Evolutionary conservation across 163 green algal genomes (phyloP), one percentile per base, ranked within the genome.

Genomic region (Scenedesmus sp.): DNA sequence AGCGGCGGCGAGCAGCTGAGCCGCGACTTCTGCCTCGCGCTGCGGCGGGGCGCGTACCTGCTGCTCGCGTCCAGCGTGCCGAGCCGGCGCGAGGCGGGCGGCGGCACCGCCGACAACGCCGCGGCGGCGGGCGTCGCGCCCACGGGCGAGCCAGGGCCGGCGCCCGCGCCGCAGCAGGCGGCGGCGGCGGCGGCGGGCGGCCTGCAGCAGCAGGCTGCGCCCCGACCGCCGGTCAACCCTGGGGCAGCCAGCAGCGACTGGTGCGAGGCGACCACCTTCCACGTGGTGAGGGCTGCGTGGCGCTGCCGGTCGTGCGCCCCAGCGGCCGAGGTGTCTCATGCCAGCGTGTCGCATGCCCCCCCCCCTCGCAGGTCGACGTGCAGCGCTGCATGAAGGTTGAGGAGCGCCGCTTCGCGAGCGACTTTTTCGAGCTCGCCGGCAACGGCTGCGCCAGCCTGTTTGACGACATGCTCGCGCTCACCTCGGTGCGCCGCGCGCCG

Each of bases 391-490:
- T 72, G 24, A 80, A 72, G 31, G 34, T 64, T 44, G 71, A 71
- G 33, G 44, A 80, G 31, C 58, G 60, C 2, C 44, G 26, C 6
- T 80, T 57, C 34, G 20, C 29, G 11, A 33, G 20, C 33, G 58
- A 80, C 39, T 80, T 71, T 26, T 80, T 80, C 71, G 71, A 80
- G 1, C 47, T 80, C 18, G 42, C 18, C 22, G 58, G 58, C 45
- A 80, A 71, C 39, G 45, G 11, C 9, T 80, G 71, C 36, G 71
- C 44, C 10, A 66, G 71, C 31, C 24, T 80, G 11, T 44, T 56
- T 22, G 71, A 64, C 45, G 63, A 80, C 58, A 63, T 54, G 15
- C 58, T 80, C 44, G 58, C 58, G 15, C 28, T 80, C 11, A 80
- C 60, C 15, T 80, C 71, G 62, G 71, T 80, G 58, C 63, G 69